Evolutionary conservation across 2,329 filamentous ascomycete species (phyloP).

Genomic region (Cucurbitaria berberidis): DNA sequence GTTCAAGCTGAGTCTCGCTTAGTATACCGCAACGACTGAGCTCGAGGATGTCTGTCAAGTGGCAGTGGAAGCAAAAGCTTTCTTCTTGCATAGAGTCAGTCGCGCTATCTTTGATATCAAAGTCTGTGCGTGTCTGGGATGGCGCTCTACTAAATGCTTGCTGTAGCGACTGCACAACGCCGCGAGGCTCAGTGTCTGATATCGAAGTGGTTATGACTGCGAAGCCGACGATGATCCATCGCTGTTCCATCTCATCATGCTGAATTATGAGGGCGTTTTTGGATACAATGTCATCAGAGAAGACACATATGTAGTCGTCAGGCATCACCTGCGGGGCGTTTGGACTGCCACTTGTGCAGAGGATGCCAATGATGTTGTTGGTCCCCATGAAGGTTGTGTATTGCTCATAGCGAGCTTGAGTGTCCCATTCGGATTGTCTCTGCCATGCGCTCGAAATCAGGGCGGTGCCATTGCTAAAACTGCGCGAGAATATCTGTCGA

Average conservation of each 20-base stretch:
- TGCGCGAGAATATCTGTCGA: slow-evolving; percentile 5
- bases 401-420: slow-evolving; percentile 2
- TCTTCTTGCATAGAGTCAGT: neutral
- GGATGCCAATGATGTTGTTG: slow-evolving; percentile 14
- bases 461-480: slow-evolving; percentile 4
- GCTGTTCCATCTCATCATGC: neutral
- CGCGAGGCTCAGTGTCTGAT: neutral
- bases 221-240: slow-evolving; percentile 17
- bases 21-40: slow-evolving; percentile 18
- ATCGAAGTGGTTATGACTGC: slow-evolving; percentile 9
- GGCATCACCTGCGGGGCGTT: slow-evolving; percentile 4
- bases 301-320: slow-evolving; percentile 15
- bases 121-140: neutral
- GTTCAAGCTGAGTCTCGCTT: slow-evolving; percentile 9
- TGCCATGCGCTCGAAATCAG: neutral
- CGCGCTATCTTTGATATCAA: neutral
- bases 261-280: slow-evolving; percentile 15
- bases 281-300: slow-evolving; percentile 10
- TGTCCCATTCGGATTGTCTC: slow-evolving; percentile 5
- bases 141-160: neutral
- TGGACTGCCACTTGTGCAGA: slow-evolving; percentile 5
- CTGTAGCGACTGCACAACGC: neutral
- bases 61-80: slow-evolving; percentile 20
- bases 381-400: slow-evolving; percentile 17
- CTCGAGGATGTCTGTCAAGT: slow-evolving; percentile 19